phyloP scores from a whole-genome alignment of 1,284 basidiomycete genomes.

The Leccinum solheimii region DNA sequence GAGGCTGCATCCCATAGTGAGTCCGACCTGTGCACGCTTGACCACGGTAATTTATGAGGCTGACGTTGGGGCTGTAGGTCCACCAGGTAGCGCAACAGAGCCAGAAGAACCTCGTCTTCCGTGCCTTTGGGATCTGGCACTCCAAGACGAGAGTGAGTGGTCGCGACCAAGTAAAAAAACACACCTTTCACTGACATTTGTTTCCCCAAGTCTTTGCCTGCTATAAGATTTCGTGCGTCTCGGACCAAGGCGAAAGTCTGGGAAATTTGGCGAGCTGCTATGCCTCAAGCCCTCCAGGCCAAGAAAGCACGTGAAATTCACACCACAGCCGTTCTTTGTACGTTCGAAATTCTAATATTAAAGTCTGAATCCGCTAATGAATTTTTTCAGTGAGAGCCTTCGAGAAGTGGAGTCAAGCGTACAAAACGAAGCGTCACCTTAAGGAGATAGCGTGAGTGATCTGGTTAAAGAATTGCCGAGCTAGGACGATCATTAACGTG shows the following conservation, averaged over 20 bases:
- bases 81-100: conserved; percentile 55
- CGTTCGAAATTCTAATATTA: conserved; percentile 30
- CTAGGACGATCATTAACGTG: conserved; percentile 22
- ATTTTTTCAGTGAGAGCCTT: conserved; percentile 52
- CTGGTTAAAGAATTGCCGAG: conserved; percentile 9
- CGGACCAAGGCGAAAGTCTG: conserved; percentile 61
- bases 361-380: conserved; percentile 12
- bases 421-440: conserved; percentile 67
- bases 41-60: conserved; percentile 5
- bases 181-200: conserved; percentile 17
- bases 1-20: conserved; percentile 61
- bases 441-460: conserved; percentile 77
- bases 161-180: not conserved
- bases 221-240: conserved; percentile 67
- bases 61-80: conserved; percentile 46
- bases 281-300: conserved; percentile 66
- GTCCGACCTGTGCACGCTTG: conserved; percentile 23
- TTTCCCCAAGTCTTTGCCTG: conserved; percentile 61
- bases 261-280: conserved; percentile 62
- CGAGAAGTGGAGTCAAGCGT: conserved; percentile 62
- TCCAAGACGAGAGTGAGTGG: conserved; percentile 63
- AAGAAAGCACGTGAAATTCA: conserved; percentile 66
- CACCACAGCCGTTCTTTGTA: conserved; percentile 57
- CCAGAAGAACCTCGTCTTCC: conserved; percentile 59
- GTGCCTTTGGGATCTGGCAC: conserved; percentile 71